Evolutionary conservation across 2,329 filamentous ascomycete genomes (phyloP), one percentile per base, ranked within the genome.

Genomic region (Ophiognomonia clavigignenti-juglandacearum): DNA sequence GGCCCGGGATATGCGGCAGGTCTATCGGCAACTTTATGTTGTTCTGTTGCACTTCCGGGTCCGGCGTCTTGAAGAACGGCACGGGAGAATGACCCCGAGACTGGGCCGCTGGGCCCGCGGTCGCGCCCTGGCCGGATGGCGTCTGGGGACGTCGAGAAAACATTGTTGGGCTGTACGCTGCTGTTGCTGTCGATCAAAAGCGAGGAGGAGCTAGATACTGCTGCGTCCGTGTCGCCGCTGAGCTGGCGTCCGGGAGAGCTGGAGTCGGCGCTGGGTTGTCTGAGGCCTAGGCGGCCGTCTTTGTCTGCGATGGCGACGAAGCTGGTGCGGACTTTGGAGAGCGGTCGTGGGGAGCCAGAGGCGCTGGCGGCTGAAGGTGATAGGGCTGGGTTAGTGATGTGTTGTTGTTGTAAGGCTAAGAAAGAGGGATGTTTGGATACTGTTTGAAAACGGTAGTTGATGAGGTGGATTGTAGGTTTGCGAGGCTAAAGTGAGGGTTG

Each of bases 271-370:
- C 71, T 74, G 20, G 60, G 61, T 35, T 72, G 66, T 49, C 69
- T 63, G 24, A 82, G 63, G 38, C 78, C 78, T 55, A 81, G 67
- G 37, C 74, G 69, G 45, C 78, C 78, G 64, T 80, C 76, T 53
- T 80, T 80, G 60, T 89, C 85, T 4, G 34, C 18, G 38, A 91
- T 77, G 16, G 85, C 79, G 43, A 91, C 77, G 61, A 91, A 91
- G 61, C 73, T 87, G 31, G 85, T 86, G 55, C 85, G 78, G 36
- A 90, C 82, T 65, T 85, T 88, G 53, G 85, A 88, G 34, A 89
- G 75, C 20, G 82, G 85, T 58, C 84, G 74, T 26, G 80, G 77
- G 16, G 77, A 80, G 27, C 75, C 72, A 48, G 77, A 80, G 29
- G 75, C 72, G 47, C 66, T 58, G 36, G 61, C 61, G 53, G 58